Evolutionary conservation across 73 alveolate genomes (phyloP), one percentile per base, ranked within the genome.

Genomic region (Blepharisma japonicum): DNA sequence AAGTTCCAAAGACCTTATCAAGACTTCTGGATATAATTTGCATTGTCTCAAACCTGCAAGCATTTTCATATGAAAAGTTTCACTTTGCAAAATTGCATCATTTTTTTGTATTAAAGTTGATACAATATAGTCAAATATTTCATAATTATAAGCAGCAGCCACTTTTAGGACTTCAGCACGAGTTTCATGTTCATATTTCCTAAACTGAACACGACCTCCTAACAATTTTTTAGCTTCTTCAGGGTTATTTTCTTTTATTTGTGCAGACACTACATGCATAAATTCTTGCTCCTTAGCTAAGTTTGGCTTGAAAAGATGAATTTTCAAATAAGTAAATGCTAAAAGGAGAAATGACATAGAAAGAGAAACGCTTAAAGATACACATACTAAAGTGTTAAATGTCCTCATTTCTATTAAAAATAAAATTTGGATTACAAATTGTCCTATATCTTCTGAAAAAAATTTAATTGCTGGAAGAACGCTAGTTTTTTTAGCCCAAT

Each of bases 51-150:
- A 5, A 0, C 47, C 11, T 8, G 14, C 5, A 1, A 61, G 14
- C 18, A 61, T n/a, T 61, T 61, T 61, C 39, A 25, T 39, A 61
- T 61, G 74, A 5, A 61, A 61, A 61, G 74, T 61, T n/a, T 61
- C 74, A 61, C 74, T 61, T 5, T 61, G 74, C 50, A 61, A 25
- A 14, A 61, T 8, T 61, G 47, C 74, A 61, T 61, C 74, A 25
- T 61, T 61, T 61, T 61, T 61, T 25, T 14, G 47, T 14, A 61
- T 61, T 14, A 14, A 61, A 11, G 14, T 61, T n/a, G 38, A 14
- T 14, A 61, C 46, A 14, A 61, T n/a, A 9, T 20, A 11, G 47
- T 18, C 46, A 25, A 61, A 61, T 14, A 61, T 8, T 1, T 18
- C 38, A 25, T 20, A 25, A 61, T 48, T 61, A 14, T 14, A 20